Evolutionary conservation across 2,329 filamentous ascomycete species (phyloP).

Genomic region (Rhinocladiella similis): DNA sequence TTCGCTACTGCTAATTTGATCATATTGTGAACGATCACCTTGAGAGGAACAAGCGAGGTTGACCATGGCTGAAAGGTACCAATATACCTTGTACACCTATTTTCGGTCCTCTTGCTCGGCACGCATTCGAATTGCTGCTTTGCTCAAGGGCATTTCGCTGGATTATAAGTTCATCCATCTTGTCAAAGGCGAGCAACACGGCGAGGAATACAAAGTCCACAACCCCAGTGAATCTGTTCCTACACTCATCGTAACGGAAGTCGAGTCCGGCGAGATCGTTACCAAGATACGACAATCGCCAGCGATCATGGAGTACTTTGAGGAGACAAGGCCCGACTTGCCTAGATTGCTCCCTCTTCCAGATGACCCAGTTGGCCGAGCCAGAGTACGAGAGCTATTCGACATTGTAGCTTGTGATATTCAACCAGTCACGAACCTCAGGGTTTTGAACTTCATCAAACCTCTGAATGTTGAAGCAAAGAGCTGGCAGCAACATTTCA

Average conservation of each 20-base stretch:
- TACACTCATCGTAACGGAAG: slow-evolving; percentile 47
- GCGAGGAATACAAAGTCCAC: slow-evolving; percentile 43
- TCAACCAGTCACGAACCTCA: slow-evolving; percentile 62
- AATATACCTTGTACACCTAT: slow-evolving; percentile 56
- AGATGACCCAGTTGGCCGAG: slow-evolving; percentile 44
- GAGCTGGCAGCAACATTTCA: slow-evolving; percentile 55
- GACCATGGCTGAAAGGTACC: slow-evolving; percentile 9
- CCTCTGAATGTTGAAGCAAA: slow-evolving; percentile 45
- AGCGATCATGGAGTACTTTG: slow-evolving; percentile 63
- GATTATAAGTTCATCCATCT: slow-evolving; percentile 54
- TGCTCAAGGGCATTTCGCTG: slow-evolving; percentile 56
- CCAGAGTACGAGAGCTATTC: slow-evolving; percentile 54
- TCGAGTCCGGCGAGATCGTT: slow-evolving; percentile 33
- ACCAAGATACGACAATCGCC: slow-evolving; percentile 56
- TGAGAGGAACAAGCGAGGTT: neutral
- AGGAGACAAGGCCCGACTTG: slow-evolving; percentile 51
- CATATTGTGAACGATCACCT: neutral
- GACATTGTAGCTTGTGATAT: slow-evolving; percentile 58
- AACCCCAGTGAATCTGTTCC: slow-evolving; percentile 60
- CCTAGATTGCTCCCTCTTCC: slow-evolving; percentile 48
- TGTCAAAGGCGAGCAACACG: slow-evolving; percentile 54
- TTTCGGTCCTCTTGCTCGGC: slow-evolving; percentile 64
- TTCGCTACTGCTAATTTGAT: neutral
- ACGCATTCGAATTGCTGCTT: slow-evolving; percentile 60
- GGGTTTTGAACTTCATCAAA: slow-evolving; percentile 52